These are phyloP conservation scores for Ajuga reptans DNA, from an alignment of 305 asterid species.

Conservation along the genomic window DNA sequence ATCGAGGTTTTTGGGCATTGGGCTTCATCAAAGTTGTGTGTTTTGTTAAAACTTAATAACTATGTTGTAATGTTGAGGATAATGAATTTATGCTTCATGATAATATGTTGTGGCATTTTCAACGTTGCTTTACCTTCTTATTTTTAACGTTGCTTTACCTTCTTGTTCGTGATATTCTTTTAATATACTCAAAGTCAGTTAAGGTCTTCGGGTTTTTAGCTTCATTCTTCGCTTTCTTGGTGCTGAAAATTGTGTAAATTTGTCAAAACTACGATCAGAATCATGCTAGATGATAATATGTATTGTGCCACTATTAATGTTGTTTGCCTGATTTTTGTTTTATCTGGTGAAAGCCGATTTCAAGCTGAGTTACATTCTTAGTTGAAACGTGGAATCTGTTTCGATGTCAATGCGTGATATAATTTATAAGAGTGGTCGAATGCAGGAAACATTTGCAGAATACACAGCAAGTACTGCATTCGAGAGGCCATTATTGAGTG, in stretches of 20 bases:
- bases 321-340: background rate
- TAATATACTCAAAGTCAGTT: too few relatives aligned
- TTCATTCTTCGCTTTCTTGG: background rate
- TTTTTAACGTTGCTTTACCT: background rate
- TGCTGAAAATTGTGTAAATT: background rate
- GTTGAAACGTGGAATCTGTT: background rate
- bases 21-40: too few relatives aligned
- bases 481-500: slow-evolving; percentile 90
- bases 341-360: background rate
- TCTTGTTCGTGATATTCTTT: background rate
- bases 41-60: too few relatives aligned
- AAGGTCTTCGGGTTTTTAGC: too few relatives aligned
- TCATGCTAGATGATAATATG: background rate
- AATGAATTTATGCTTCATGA: too few relatives aligned
- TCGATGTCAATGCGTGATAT: background rate
- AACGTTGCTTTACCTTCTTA: background rate
- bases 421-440: slow-evolving; percentile 8
- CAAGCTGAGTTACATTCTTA: background rate
- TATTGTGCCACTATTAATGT: background rate
- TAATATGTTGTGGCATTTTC: background rate
- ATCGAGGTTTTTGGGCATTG: too few relatives aligned
- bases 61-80: too few relatives aligned
- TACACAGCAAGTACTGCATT: slow-evolving; percentile 90
- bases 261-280: background rate
- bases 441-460: slow-evolving; percentile 83